phyloP scores from a whole-genome alignment of 2,329 filamentous ascomycete species.

The Ophiocordyceps camponoti-floridani region DNA sequence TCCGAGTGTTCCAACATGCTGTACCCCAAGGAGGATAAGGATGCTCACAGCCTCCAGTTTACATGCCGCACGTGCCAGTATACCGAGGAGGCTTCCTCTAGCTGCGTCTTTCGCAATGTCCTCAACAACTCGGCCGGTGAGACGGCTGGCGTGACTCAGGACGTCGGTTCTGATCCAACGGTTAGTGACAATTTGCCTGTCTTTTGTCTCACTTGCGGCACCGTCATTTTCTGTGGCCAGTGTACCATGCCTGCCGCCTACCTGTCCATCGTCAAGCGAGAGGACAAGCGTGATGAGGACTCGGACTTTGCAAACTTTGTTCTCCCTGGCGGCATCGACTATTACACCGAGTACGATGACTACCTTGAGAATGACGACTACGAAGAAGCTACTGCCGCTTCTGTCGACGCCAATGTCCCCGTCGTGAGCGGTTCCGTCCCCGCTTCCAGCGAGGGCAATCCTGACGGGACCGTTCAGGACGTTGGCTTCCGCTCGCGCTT shows the following conservation, averaged over 20 bases:
- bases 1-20: constrained; percentile 98
- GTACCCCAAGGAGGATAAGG: constrained; percentile 87
- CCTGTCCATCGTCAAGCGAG: constrained; percentile 5
- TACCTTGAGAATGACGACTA: constrained; percentile 13
- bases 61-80: constrained; percentile 92
- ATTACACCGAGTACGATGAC: constrained; percentile 20
- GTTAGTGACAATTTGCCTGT: constrained; percentile 49
- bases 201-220: constrained; percentile 28
- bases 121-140: constrained; percentile 84
- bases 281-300: constrained; percentile 6
- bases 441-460: background rate
- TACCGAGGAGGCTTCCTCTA: constrained; percentile 68
- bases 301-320: constrained; percentile 13
- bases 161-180: constrained; percentile 95
- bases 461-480: background rate
- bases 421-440: background rate
- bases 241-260: constrained; percentile 15
- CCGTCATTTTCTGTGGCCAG: constrained; percentile 21
- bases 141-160: constrained; percentile 91
- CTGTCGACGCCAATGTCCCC: background rate
- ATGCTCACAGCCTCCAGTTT: constrained; percentile 73
- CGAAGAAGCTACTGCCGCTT: constrained; percentile 2
- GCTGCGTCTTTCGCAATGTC: constrained; percentile 90
- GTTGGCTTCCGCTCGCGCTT: too few relatives aligned
- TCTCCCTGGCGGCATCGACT: constrained; percentile 8